A percentile compares a stretch with the other conserved stretches of the same genome.
These are phyloP conservation scores for Pythium plurisporium DNA, from an alignment of 352 stramenopile species.

Conservation along the genomic window DNA sequence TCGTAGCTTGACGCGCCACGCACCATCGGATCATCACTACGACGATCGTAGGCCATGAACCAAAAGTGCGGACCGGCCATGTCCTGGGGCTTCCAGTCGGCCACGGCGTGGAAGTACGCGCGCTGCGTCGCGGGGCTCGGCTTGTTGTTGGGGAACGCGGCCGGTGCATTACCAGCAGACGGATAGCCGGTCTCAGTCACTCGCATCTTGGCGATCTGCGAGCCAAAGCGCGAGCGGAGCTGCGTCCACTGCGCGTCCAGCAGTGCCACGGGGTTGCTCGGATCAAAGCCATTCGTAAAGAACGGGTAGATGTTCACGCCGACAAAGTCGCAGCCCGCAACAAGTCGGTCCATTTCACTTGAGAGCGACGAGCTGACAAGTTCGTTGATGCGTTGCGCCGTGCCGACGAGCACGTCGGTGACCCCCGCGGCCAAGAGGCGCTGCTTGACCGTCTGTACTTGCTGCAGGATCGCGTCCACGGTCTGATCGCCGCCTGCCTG, in stretches of 20 bases:
- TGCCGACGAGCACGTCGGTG: slow-evolving; percentile 21
- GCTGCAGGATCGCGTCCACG: slow-evolving; percentile 17
- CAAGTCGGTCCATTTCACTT: slow-evolving; percentile 9
- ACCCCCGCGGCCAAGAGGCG: slow-evolving; percentile 4
- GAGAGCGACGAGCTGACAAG: slow-evolving; percentile 6
- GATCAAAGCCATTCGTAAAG: slow-evolving; percentile 23
- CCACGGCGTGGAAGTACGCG: slow-evolving; percentile 27
- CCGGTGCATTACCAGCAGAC: slow-evolving; percentile 2
- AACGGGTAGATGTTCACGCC: slow-evolving; percentile 43
- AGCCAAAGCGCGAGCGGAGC: slow-evolving; percentile 14
- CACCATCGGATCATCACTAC: slow-evolving; percentile 32
- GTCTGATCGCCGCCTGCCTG: slow-evolving; percentile 6
- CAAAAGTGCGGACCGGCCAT: slow-evolving; percentile 35
- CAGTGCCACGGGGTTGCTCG: slow-evolving; percentile 4
- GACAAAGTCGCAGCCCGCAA: slow-evolving; percentile 26
- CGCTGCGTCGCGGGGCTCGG: slow-evolving; percentile 6
- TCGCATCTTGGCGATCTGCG: slow-evolving; percentile 13
- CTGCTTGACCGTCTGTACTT: slow-evolving; percentile 14
- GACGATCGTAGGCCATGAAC: slow-evolving; percentile 56
- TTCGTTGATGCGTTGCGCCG: slow-evolving; percentile 33
- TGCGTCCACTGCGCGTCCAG: slow-evolving; percentile 22
- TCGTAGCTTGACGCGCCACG: slow-evolving; percentile 35
- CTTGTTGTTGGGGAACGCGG: slow-evolving; percentile 6
- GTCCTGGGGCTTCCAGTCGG: slow-evolving; percentile 21
- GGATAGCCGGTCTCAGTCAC: slow-evolving; percentile 31